Base-by-base conservation (phyloP, 192 early-diverging fungal species). In the Gryganskiella cystojenkinii region DNA sequence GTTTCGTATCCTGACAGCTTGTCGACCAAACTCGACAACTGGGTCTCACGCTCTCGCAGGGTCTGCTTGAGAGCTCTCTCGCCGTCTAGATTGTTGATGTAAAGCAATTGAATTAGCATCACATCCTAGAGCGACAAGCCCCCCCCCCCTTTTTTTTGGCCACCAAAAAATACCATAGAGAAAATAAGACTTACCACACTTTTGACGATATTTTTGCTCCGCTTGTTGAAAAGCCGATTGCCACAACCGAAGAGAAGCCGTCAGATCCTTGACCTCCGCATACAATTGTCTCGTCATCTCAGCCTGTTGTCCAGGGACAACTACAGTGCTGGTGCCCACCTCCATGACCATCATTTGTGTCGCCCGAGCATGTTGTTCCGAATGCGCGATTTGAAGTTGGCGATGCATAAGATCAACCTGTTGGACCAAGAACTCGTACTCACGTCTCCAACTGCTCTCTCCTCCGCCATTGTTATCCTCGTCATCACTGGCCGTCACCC, bases 341-440 rank as follows among this genome's bases (percentile, higher is more conserved):
- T 45, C 65, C 44, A 45, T 20, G 1, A n/a, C 17, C 40, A 40
- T 22, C 7, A 40, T 37, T n/a, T 27, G n/a, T 10, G n/a, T 59
- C 9, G 34, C 42, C 8, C 35, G 34, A 28, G 40, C 64, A 35
- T 54, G 47, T 35, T 47, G 27, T 24, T 76, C 65, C n/a, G 58
- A 60, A 7, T 63, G 64, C 1, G 55, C 73, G 14, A 63, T 4
- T 43, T 75, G 71, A 24, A 75, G 55, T 40, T 75, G 71, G 9
- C 58, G 64, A 46, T 75, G 71, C 71, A 75, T 75, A 43, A 59
- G 51, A 20, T 75, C 71, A 24, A 75, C 50, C 17, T 75, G 71
- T 24, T 75, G 71, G 0, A 75, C 71, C 64, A 75, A 35, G 20
- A 75, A 75, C 64, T 75, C 71, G 22, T 75, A 75, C 25, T 75